Evolutionary conservation across 768 basidiomycete genomes (phyloP).

Genomic region (Calocybe indica): DNA sequence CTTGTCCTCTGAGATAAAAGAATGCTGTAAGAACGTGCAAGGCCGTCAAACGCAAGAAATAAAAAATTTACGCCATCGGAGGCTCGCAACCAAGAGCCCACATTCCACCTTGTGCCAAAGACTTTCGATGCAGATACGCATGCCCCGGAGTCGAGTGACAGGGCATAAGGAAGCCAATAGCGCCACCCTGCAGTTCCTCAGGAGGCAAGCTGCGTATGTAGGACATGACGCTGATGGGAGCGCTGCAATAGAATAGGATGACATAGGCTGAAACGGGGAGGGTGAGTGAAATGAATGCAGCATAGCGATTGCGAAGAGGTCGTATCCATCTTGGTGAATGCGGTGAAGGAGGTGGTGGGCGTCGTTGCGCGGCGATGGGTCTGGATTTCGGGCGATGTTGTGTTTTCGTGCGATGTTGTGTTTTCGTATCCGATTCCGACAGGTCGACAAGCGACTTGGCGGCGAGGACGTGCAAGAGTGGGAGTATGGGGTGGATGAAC

Average conservation of each 20-base stretch:
- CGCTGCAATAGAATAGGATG: slow-evolving; percentile 69
- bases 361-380: not conserved
- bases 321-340: slow-evolving; percentile 11
- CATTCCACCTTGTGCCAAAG: slow-evolving; percentile 51
- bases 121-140: slow-evolving; percentile 72
- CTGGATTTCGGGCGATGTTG: not conserved
- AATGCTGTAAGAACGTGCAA: slow-evolving; percentile 5
- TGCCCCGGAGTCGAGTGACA: slow-evolving; percentile 96
- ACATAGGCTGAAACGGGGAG: slow-evolving; percentile 65
- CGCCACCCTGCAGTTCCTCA: slow-evolving; percentile 34
- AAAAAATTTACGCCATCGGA: slow-evolving; percentile 62
- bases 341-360: not conserved
- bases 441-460: slow-evolving; percentile 62
- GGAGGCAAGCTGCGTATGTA: slow-evolving; percentile 54
- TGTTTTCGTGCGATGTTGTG: slow-evolving; percentile 1
- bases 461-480: slow-evolving; percentile 75
- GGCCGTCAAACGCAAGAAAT: not conserved
- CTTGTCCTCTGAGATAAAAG: slow-evolving; percentile 34
- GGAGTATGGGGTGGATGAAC: slow-evolving; percentile 89
- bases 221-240: slow-evolving; percentile 70
- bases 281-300: slow-evolving; percentile 43
- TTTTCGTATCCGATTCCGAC: slow-evolving; percentile 11
- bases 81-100: slow-evolving; percentile 96
- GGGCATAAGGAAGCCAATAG: slow-evolving; percentile 85
- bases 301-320: slow-evolving; percentile 28